Evolutionary conservation across 768 basidiomycete species (phyloP), one percentile per base, ranked within the genome.

Genomic region (Suillus tomentosus): DNA sequence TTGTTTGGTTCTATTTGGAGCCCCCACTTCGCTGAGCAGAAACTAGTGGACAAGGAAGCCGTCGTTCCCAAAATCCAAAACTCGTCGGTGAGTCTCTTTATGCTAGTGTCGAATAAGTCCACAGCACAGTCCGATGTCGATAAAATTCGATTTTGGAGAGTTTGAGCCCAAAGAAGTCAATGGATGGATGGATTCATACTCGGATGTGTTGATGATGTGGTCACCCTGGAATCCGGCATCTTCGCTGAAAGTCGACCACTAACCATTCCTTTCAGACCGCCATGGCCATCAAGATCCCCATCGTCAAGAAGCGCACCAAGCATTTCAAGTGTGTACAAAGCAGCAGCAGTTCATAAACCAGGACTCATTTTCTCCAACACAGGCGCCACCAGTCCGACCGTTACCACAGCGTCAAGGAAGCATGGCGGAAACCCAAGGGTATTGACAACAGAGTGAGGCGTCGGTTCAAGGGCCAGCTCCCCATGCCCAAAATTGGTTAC

Each of bases 351-450:
- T 15, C 36, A 22, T 43, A 31, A 53, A 37, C 14, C 31, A 36
- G 53, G 22, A 60, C 56, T 66, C 68, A 77, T 43, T 66, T 47
- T 56, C 53, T 50, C 63, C 42, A 62, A 40, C 62, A 37, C 76
- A 94, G 93, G 86, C 94, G 96, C 80, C 96, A 99, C 81, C 96
- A 99, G 81, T 96, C 95, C 58, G 96, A 99, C 82, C 92, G 96
- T 76, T 99, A 97, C 84, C 87, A 93, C 78, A 82, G 91, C 70
- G 95, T 99, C 71, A 96, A 96, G 86, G 95, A 97, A 84, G 84
- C 93, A 84, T 99, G 97, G 97, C 87, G 97, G 79, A 99, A 99
- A 85, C 97, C 97, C 71, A 99, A 99, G 89, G 97, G 96, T 94
- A 99, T 98, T 73, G 96, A 99, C 79, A 99, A 99, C 89, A 89